These are phyloP conservation scores for Fusarium haematococcum DNA, from an alignment of 2,329 filamentous ascomycete species.

Conservation along the genomic window DNA sequence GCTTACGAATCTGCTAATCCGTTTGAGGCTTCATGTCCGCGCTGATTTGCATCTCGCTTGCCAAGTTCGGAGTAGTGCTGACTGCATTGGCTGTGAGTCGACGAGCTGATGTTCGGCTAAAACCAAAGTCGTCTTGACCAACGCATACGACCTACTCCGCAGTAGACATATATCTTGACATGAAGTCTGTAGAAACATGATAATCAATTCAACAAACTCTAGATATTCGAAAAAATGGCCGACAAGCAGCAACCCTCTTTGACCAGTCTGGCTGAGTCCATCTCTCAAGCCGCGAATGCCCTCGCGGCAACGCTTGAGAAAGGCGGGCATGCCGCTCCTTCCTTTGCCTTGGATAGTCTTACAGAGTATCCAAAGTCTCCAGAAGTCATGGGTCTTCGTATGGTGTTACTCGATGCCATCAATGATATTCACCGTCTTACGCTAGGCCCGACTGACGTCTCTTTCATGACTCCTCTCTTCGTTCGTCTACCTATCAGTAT, in stretches of 20 bases:
- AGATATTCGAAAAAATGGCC: background rate
- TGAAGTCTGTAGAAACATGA: background rate
- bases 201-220: background rate
- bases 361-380: conserved; percentile 20
- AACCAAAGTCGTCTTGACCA: background rate
- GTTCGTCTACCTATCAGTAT: background rate
- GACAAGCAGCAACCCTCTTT: background rate
- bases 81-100: background rate
- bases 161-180: background rate
- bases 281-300: conserved; percentile 13
- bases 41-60: background rate
- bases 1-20: background rate
- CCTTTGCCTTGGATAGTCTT: conserved; percentile 15
- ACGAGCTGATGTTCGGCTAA: background rate
- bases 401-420: conserved; percentile 22
- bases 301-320: conserved; percentile 12
- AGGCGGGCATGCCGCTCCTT: conserved; percentile 4
- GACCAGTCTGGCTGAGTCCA: conserved; percentile 8
- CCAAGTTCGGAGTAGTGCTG: background rate
- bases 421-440: conserved; percentile 21
- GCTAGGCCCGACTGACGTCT: conserved; percentile 17
- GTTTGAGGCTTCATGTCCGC: background rate
- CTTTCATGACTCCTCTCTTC: conserved; percentile 8
- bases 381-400: conserved; percentile 20
- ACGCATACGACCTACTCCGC: background rate